These are phyloP conservation scores for Triticum aestivum DNA, from an alignment of 176 grass and related monocot genomes.

Conservation along the genomic window DNA sequence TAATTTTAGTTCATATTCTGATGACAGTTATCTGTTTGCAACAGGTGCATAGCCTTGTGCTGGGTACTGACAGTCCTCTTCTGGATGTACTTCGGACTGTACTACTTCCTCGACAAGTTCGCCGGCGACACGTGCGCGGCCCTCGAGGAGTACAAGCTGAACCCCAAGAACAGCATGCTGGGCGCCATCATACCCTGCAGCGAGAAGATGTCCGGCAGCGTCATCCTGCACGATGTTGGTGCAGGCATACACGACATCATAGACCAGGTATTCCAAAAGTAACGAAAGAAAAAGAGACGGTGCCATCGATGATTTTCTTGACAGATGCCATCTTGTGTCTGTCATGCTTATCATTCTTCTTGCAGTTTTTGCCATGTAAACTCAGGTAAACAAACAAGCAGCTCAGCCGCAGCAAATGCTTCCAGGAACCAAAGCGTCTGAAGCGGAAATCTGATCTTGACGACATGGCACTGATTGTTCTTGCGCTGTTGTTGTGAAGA, in stretches of 20 bases:
- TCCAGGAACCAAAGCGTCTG: not conserved
- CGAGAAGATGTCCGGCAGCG: constrained; percentile 35
- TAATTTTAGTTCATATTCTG: not conserved
- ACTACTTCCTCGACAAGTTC: constrained; percentile 87
- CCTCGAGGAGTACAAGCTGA: constrained; percentile 75
- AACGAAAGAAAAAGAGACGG: not conserved
- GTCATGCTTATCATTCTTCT: constrained; percentile 20
- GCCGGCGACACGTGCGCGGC: constrained; percentile 69
- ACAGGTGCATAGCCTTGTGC: constrained; percentile 68
- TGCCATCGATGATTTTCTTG: constrained; percentile 21
- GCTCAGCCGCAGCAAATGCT: not conserved
- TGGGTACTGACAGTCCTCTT: constrained; percentile 71
- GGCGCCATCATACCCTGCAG: constrained; percentile 73
- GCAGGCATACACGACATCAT: constrained; percentile 74
- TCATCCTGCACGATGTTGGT: constrained; percentile 55
- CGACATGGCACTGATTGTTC: too few species aligned
- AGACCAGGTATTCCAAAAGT: constrained; percentile 43
- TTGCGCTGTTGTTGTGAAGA: constrained; percentile 24
- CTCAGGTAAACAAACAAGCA: constrained; percentile 45
- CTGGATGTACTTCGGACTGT: constrained; percentile 81
- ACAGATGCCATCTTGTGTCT: too few species aligned
- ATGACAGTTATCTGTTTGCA: constrained; percentile 6
- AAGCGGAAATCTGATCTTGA: not conserved
- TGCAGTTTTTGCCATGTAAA: too few species aligned
- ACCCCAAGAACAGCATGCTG: constrained; percentile 80